Evolutionary conservation across 768 basidiomycete species (phyloP), one percentile per base, ranked within the genome.

Genomic region (Boletus tomentosulus): DNA sequence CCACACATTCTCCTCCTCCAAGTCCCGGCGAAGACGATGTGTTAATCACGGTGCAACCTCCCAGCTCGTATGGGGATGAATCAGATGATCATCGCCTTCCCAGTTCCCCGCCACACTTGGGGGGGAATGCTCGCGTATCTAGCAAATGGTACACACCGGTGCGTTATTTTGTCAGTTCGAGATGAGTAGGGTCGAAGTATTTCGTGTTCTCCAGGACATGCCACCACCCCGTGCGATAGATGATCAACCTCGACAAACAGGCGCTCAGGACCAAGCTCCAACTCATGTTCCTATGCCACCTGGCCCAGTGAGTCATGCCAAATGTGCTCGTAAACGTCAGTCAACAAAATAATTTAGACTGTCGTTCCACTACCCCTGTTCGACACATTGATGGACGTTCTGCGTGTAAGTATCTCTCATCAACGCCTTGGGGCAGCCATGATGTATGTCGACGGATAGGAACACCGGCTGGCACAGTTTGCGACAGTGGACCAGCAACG

Each of bases 401-500:
- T 89, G 25, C 72, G 87, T 53, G 88, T 88, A 61, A 57, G 79
- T 60, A 19, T 57, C 13, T 25, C 11, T 35, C 54, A 49, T 46
- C 33, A 12, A 38, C 34, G 15, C 56, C 19, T 37, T 51, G 46
- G 19, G 8, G 39, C 46, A 13, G 50, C 51, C 13, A 50, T 35
- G 22, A 58, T 47, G 54, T 19, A 60, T 50, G 47, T 51, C 49
- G 25, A 46, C 24, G 45, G 3, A 3, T 57, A 92, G 89, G 86
- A 90, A 73, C 89, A 87, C 67, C 85, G 85, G 3, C 68, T 81
- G 6, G 86, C 86, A 1, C 86, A 89, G 66, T 67, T 82, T 24
- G 88, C 86, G 0, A 85, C 86, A 25, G 78, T 90, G 16, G 85
- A 87, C 45, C 88, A 92, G 62, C 87, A 89, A 58, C 78, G 87